A percentile compares a stretch with the other conserved stretches of the same genome.
Conservation (phyloP, 345 rosid species). For the Brassica napus region Da-Ae NC_063444.1:1235501-1236000, state of each 20-base stretch:
- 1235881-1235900: conserved; percentile 97
- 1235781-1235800: conserved; percentile 87
- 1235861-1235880: conserved; percentile 83
- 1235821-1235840: conserved; percentile 93
- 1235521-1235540: not conserved
- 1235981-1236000: conserved; percentile 68
- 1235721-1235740: conserved; percentile 63
- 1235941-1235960: conserved; percentile 67
- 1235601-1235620: conserved; percentile 50
- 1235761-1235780: conserved; percentile 77
- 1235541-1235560: conserved; percentile 33
- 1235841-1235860: conserved; percentile 94
- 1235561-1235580: conserved; percentile 21
- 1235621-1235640: conserved; percentile 65
- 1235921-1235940: conserved; percentile 95
- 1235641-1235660: conserved; percentile 82
- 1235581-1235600: conserved; percentile 64
- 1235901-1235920: conserved; percentile 78
- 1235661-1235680: conserved; percentile 82
- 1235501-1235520: not conserved
- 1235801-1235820: conserved; percentile 92
- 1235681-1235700: conserved; percentile 86
- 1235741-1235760: conserved; percentile 62
- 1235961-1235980: conserved; percentile 58
- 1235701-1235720: conserved; percentile 81